phyloP scores from a whole-genome alignment of 495 filamentous ascomycete species.

The Penicillium ucsense region DNA sequence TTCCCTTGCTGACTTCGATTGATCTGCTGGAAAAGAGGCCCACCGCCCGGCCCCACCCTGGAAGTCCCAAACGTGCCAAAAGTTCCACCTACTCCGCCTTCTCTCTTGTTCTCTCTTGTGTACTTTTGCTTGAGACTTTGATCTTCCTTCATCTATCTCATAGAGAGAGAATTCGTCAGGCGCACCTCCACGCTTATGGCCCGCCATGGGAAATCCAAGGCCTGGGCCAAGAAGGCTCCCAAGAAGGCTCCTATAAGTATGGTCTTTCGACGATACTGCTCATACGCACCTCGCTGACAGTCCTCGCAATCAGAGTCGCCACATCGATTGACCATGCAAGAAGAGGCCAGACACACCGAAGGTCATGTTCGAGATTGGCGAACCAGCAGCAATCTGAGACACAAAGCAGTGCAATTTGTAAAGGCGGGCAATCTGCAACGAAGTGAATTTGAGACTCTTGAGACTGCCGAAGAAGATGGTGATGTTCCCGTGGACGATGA shows the following conservation, averaged over 20 bases:
- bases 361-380: constrained; percentile 37
- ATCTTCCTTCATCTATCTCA: not conserved
- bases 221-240: constrained; percentile 10
- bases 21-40: not conserved
- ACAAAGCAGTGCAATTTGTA: constrained; percentile 62
- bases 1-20: too few species aligned
- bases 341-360: constrained; percentile 72
- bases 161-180: not conserved
- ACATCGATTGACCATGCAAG: constrained; percentile 49
- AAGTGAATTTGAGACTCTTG: constrained; percentile 14
- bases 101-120: not conserved
- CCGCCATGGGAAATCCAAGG: constrained; percentile 22
- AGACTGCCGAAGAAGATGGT: constrained; percentile 3
- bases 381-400: constrained; percentile 29
- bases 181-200: constrained; percentile 8
- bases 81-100: too few species aligned
- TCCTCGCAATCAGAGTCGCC: constrained; percentile 4
- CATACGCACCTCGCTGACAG: not conserved
- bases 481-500: not conserved
- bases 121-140: not conserved
- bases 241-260: not conserved
- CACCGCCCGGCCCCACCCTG: constrained; percentile 8
- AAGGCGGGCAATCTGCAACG: constrained; percentile 55
- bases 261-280: too few species aligned
- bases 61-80: not conserved